Evolutionary conservation across 2,329 filamentous ascomycete genomes (phyloP).

Genomic region (Fusarium sp.): DNA sequence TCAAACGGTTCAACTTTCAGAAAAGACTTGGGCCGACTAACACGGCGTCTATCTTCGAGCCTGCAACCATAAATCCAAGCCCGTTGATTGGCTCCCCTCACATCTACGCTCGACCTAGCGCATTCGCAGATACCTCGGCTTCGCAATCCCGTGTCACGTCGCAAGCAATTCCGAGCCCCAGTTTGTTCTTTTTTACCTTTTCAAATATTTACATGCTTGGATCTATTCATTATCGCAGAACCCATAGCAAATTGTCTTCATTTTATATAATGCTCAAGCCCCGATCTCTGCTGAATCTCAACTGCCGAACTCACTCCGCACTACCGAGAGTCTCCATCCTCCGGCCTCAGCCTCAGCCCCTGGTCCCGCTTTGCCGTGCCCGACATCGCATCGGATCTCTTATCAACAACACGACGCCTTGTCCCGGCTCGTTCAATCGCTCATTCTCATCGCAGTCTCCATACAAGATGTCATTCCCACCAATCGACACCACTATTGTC

Average conservation of each 20-base stretch:
- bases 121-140: conserved; percentile 33
- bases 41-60: not conserved
- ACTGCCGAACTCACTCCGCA: conserved; percentile 22
- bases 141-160: conserved; percentile 24
- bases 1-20: not conserved
- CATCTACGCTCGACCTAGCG: conserved; percentile 12
- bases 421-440: conserved; percentile 8
- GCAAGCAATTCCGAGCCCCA: conserved; percentile 4
- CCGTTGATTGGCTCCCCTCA: not conserved
- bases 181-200: not conserved
- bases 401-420: conserved; percentile 5
- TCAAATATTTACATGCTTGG: not conserved
- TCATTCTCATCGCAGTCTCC: conserved; percentile 32
- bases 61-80: not conserved
- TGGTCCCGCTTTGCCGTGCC: conserved; percentile 27
- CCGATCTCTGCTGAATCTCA: conserved; percentile 22
- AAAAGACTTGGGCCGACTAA: not conserved
- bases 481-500: conserved; percentile 48
- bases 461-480: conserved; percentile 35
- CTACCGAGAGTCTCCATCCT: conserved; percentile 29
- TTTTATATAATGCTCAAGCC: conserved; percentile 30
- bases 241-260: not conserved
- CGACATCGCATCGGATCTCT: conserved; percentile 14
- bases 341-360: conserved; percentile 9
- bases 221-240: no score